Evolutionary conservation across 2,329 filamentous ascomycete genomes (phyloP).

Genomic region (Nemania sp.): DNA sequence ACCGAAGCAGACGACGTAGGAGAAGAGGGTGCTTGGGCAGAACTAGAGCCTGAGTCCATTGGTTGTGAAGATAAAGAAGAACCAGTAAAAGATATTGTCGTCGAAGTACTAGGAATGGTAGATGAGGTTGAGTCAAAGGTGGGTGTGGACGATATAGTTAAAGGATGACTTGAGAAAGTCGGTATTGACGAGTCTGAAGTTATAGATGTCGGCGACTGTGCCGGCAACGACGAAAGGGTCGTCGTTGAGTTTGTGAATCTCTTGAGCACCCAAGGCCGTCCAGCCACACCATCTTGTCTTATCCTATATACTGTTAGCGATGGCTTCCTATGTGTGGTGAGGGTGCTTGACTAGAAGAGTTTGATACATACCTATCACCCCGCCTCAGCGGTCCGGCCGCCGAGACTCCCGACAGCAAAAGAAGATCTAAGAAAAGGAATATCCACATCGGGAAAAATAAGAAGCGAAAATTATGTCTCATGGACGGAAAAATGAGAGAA

Average conservation of each 20-base stretch:
- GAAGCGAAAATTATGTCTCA: background rate
- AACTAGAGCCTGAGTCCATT: conserved; percentile 24
- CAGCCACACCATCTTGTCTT: conserved; percentile 40
- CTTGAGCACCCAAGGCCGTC: conserved; percentile 39
- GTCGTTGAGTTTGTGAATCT: conserved; percentile 43
- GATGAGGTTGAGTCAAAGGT: conserved; percentile 7
- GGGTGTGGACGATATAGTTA: conserved; percentile 10
- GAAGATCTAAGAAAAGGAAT: conserved; percentile 47
- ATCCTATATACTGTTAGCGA: conserved; percentile 42
- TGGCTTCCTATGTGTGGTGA: background rate
- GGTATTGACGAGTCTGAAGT: conserved; percentile 24
- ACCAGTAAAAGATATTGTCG: conserved; percentile 28
- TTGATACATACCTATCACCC: conserved; percentile 44
- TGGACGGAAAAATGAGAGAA: conserved; percentile 34
- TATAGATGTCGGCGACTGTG: conserved; percentile 22
- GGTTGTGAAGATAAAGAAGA: conserved; percentile 30
- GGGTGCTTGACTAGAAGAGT: background rate
- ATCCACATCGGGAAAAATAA: conserved; percentile 45
- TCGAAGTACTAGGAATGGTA: conserved; percentile 13
- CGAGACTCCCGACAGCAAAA: conserved; percentile 48
- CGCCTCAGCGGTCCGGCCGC: conserved; percentile 51
- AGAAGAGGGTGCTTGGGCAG: conserved; percentile 23
- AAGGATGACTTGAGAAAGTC: conserved; percentile 20
- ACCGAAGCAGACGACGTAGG: conserved; percentile 41
- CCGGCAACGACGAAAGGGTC: conserved; percentile 16